Evolutionary conservation across 2,329 filamentous ascomycete species (phyloP), one percentile per base, ranked within the genome.

Genomic region (Paecilomyces sp.): DNA sequence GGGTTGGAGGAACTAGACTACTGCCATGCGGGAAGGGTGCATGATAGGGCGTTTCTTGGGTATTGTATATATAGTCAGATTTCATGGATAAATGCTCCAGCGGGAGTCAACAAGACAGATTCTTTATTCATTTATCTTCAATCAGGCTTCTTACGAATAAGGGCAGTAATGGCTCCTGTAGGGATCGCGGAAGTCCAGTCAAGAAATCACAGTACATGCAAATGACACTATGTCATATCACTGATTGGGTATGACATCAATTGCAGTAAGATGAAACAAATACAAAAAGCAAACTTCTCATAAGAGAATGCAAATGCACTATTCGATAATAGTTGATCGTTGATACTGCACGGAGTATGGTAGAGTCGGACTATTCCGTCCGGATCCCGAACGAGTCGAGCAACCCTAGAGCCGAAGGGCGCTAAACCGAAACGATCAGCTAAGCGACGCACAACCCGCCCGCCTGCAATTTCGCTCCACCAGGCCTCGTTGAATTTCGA

Each of bases 391-490:
- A 47, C 28, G 25, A 30, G 51, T 53, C 24, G n/a, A 24, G 7
- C 51, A 53, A 71, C 73, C 72, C 73, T 75, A 75, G 62, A 47
- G 51, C 52, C 25, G 25, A 59, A 9, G 1, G 15, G 57, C 68
- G 67, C 72, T 76, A 76, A 72, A 62, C 74, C 72, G 28, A 47
- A 74, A 69, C 57, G 36, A 68, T 63, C 57, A 60, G 54, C 67
- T 77, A 76, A 77, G 75, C 75, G 74, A 77, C 73, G 73, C 75
- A 76, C 75, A 76, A 76, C 71, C 72, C 71, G 72, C 70, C 67
- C 66, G 66, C 65, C 60, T 66, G 56, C 62, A 73, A 71, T 72
- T 74, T 75, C 72, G 72, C 71, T 75, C 71, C 72, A 74, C 72
- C 68, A 69, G 67, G 55, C 53, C 64, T 62, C 65, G 66, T 65